Percentiles rank a stretch among this genome's conserved stretches.
These are phyloP conservation scores for Scytalidium sp. DNA, from an alignment of 2,329 filamentous ascomycete genomes.

Conservation along the genomic window DNA sequence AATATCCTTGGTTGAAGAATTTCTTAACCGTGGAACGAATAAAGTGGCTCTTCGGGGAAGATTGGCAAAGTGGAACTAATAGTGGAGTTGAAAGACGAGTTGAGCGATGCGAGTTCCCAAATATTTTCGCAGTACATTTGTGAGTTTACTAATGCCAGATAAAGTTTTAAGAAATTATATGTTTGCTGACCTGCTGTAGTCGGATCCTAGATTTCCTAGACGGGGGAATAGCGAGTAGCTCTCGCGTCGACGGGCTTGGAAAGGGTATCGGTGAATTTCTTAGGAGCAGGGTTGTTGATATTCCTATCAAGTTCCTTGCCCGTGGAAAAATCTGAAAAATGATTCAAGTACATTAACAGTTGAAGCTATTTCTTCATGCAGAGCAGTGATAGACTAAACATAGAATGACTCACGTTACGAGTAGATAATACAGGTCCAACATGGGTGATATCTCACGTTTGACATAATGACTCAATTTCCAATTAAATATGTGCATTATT, in stretches of 20 bases:
- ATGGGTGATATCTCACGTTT: too few species aligned
- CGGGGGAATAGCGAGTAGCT: conserved; percentile 19
- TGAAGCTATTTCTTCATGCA: too few species aligned
- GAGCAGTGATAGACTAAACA: too few species aligned
- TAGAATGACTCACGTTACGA: neutral
- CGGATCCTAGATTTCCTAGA: conserved; percentile 30
- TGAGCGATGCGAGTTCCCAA: conserved; percentile 36
- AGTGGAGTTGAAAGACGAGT: conserved; percentile 14
- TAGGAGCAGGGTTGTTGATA: conserved; percentile 12
- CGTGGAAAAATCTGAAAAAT: conserved; percentile 7
- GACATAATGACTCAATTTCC: too few species aligned
- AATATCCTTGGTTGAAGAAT: conserved; percentile 13
- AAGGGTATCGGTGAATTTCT: conserved; percentile 18
- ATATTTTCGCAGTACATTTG: conserved; percentile 25
- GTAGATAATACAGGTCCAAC: neutral
- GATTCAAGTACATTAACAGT: neutral
- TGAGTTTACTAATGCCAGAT: conserved; percentile 4
- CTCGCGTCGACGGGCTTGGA: conserved; percentile 12
- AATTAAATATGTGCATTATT: too few species aligned
- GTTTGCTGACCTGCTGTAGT: neutral
- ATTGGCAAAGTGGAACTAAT: conserved; percentile 3
- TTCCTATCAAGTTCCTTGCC: conserved; percentile 7
- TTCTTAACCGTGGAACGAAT: conserved; percentile 10
- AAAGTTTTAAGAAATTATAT: neutral
- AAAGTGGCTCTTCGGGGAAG: conserved; percentile 10